Percentiles rank a stretch among this genome's conserved stretches.
phyloP scores from a whole-genome alignment of 2,329 filamentous ascomycete species.

The Penicillium frequentans region DNA sequence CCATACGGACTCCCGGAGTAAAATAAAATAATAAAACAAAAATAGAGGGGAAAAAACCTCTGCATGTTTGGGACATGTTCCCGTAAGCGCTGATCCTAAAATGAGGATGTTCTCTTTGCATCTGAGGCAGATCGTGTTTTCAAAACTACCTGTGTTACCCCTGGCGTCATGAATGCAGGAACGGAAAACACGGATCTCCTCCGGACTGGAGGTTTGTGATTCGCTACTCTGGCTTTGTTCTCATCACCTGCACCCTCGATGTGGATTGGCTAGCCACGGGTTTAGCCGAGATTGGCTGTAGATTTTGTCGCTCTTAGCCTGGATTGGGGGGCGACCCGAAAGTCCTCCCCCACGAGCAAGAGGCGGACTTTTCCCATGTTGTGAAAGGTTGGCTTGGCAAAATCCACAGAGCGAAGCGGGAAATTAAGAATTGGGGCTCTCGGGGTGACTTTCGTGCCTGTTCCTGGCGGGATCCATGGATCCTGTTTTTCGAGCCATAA shows the following conservation, averaged over 20 bases:
- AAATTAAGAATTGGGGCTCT: constrained; percentile 2
- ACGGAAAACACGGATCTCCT: constrained; percentile 17
- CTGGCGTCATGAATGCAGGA: constrained; percentile 24
- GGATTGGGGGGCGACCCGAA: constrained; percentile 2
- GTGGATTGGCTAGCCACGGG: constrained; percentile 10
- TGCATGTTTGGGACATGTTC: constrained; percentile 5
- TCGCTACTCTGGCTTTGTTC: not conserved
- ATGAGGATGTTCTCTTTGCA: constrained; percentile 15
- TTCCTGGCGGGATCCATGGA: constrained; percentile 17
- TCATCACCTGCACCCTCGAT: constrained; percentile 3
- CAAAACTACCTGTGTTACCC: constrained; percentile 9
- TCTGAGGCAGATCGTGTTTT: not conserved
- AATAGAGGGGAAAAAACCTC: not conserved
- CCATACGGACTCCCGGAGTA: constrained; percentile 1
- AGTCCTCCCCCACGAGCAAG: constrained; percentile 1
- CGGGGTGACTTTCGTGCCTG: constrained; percentile 10
- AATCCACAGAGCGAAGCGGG: not conserved
- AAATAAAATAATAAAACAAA: not conserved
- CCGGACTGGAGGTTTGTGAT: constrained; percentile 8
- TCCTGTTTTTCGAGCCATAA: not conserved
- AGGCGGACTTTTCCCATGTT: not conserved
- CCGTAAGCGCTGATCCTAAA: constrained; percentile 5
- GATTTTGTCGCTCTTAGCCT: not conserved
- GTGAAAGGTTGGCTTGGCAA: not conserved
- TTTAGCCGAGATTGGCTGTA: constrained; percentile 15